phyloP scores from a whole-genome alignment of 2,329 filamentous ascomycete species.

The Neocucurbitaria cava region DNA sequence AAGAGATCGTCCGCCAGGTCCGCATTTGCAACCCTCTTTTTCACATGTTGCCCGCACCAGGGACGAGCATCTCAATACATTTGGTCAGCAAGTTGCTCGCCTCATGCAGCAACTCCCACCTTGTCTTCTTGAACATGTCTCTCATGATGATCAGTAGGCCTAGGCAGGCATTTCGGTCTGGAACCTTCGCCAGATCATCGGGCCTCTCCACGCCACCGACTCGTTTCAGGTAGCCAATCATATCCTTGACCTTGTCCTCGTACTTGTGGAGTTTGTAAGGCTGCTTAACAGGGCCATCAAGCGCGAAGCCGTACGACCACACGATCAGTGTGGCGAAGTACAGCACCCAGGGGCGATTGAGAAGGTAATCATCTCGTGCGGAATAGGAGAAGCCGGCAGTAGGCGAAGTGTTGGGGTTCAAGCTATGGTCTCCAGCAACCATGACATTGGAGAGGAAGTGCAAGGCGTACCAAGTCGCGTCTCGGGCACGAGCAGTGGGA shows the following conservation, averaged over 20 bases:
- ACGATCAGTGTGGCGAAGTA: conserved; percentile 93
- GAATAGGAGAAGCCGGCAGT: conserved; percentile 65
- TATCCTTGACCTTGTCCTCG: conserved; percentile 74
- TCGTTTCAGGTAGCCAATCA: conserved; percentile 77
- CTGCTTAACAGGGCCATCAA: conserved; percentile 76
- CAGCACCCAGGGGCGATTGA: conserved; percentile 93
- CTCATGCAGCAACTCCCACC: conserved; percentile 92
- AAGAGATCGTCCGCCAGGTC: neutral
- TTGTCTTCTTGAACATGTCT: conserved; percentile 79
- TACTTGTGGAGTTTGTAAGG: conserved; percentile 62
- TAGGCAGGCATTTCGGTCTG: conserved; percentile 81
- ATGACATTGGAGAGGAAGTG: conserved; percentile 88
- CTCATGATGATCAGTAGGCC: conserved; percentile 82
- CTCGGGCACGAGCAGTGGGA: conserved; percentile 82
- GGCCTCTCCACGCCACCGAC: conserved; percentile 77
- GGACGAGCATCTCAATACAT: conserved; percentile 71
- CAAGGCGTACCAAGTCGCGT: conserved; percentile 90
- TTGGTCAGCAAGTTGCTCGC: conserved; percentile 80
- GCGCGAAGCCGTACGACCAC: conserved; percentile 92
- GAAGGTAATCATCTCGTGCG: conserved; percentile 83
- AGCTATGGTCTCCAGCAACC: conserved; percentile 62
- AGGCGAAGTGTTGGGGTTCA: conserved; percentile 34
- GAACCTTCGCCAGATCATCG: conserved; percentile 75
- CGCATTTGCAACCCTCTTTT: neutral
- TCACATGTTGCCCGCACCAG: conserved; percentile 26